phyloP scores from a whole-genome alignment of 768 basidiomycete species.

The Lentinula sp. region DNA sequence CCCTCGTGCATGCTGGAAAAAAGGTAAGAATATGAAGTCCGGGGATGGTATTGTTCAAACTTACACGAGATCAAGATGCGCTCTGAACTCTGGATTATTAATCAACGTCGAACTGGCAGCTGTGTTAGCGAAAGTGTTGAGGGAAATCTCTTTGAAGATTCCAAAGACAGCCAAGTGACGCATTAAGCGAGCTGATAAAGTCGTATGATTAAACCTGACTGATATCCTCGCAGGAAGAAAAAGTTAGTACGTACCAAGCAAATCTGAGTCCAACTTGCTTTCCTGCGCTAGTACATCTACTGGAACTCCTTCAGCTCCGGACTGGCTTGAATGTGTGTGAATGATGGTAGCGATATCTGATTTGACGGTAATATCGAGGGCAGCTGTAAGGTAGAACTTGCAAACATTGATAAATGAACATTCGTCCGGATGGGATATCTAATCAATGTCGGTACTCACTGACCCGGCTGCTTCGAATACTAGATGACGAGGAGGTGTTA shows the following conservation, averaged over 20 bases:
- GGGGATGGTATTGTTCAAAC: background rate
- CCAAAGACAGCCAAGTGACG: conserved; percentile 6
- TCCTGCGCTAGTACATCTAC: background rate
- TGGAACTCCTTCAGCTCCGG: background rate
- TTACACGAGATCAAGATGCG: conserved; percentile 9
- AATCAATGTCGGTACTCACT: background rate
- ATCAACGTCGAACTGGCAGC: conserved; percentile 2
- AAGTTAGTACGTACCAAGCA: background rate
- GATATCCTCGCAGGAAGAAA: background rate
- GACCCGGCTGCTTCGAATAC: conserved; percentile 8
- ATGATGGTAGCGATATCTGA: conserved; percentile 6
- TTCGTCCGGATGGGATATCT: background rate
- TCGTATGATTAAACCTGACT: too few species aligned
- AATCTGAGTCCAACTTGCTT: background rate
- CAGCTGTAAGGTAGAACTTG: conserved; percentile 5
- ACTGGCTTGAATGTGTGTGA: background rate
- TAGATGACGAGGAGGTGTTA: conserved; percentile 6
- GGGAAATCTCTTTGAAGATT: conserved; percentile 6
- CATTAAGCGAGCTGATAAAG: conserved; percentile 4
- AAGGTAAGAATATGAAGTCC: background rate
- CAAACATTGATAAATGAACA: background rate
- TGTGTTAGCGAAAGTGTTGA: conserved; percentile 4
- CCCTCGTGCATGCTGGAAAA: conserved; percentile 8
- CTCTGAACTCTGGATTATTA: conserved; percentile 5
- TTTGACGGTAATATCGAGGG: conserved; percentile 1